Evolutionary conservation across 129 eudicot species (phyloP), one percentile per base, ranked within the genome.

Genomic region (Lonicera japonica): DNA sequence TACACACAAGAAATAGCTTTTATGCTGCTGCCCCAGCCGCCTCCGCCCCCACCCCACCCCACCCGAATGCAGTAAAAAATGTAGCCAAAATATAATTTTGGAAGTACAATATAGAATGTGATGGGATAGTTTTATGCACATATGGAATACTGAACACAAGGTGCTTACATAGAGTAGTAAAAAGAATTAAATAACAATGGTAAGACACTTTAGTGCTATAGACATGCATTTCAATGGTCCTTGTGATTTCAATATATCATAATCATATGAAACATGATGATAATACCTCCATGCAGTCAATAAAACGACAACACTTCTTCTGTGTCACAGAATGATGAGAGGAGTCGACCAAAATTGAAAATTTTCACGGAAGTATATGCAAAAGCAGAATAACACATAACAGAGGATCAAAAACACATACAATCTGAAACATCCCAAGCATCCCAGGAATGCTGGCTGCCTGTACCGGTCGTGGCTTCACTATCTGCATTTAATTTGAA

Each of bases 371-470:
- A 43, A 8, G 16, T 2, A 11, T 10, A 43, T 43, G 50, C 14
- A 14, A 14, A 14, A 43, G 50, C 16, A 43, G 13, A 43, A 43
- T 43, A 14, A 17, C 38, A 56, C 43, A 19, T 15, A 47, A 54
- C 21, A 25, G 16, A 29, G 24, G 5, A 29, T 48, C 11, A 59
- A 29, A 69, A 62, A 53, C 34, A 76, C 95, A 19, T 77, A 94
- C 99, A 54, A 80, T 85, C 69, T 94, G 99, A 55, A 94, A 94
- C 96, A 88, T 82, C 58, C 99, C 99, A 77, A 94, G 82, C 99
- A 94, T 94, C 71, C 99, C 99, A 60, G 99, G 99, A 72, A 94
- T 94, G 71, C 99, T 94, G 17, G 99, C 99, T 66, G 96, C 95
- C 81, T 88, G 96, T 55, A 94, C 92, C 4, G 95, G 91, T 61